These are phyloP conservation scores for Hygrophorus russula DNA, from an alignment of 768 basidiomycete species.

Conservation along the genomic window DNA sequence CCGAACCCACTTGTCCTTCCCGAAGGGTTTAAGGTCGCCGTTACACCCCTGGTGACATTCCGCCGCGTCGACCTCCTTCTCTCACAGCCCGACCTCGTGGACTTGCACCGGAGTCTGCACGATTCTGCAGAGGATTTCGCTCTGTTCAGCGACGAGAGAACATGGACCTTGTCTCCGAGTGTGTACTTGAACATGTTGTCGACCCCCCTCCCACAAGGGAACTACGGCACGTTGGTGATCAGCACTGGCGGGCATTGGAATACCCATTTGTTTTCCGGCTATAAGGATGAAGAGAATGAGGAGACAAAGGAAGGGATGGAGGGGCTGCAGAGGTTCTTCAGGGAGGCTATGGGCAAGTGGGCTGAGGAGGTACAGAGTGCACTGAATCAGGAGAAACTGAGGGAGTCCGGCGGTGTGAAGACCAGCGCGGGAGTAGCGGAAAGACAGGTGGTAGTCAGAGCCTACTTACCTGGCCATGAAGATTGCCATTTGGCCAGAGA, in stretches of 20 bases:
- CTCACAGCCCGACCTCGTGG: conserved; percentile 33
- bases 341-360: conserved; percentile 46
- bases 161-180: conserved; percentile 40
- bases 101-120: conserved; percentile 29
- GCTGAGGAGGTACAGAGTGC: conserved; percentile 36
- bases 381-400: conserved; percentile 22
- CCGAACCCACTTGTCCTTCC: conserved; percentile 31
- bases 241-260: conserved; percentile 68
- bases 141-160: conserved; percentile 45
- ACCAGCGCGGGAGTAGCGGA: conserved; percentile 10
- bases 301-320: conserved; percentile 37
- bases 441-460: conserved; percentile 42
- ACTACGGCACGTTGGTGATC: conserved; percentile 51
- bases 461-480: conserved; percentile 58
- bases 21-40: conserved; percentile 37
- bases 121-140: conserved; percentile 17
- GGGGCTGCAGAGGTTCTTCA: conserved; percentile 46
- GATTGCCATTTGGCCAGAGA: conserved; percentile 39
- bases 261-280: conserved; percentile 35
- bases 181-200: conserved; percentile 45
- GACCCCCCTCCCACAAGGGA: conserved; percentile 31
- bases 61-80: conserved; percentile 53
- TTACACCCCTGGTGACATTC: conserved; percentile 56
- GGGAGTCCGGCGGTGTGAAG: no score
- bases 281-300: conserved; percentile 13